Evolutionary conservation across 2,329 filamentous ascomycete species (phyloP), one percentile per base, ranked within the genome.

Genomic region (Amesomyces nigricolor): DNA sequence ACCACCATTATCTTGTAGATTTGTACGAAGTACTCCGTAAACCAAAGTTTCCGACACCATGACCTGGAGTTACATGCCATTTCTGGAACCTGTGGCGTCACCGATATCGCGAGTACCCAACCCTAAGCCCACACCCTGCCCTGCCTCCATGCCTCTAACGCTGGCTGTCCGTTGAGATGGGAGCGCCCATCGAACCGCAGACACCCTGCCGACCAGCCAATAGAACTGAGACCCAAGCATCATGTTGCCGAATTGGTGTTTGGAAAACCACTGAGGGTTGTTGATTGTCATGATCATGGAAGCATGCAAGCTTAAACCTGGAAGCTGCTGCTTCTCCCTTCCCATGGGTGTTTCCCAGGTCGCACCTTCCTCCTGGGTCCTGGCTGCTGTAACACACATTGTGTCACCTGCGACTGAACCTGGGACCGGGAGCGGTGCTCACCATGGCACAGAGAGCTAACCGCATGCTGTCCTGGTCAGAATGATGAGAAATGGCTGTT

Each of bases 81-180:
- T 58, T 51, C 53, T 53, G 56, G 61, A 26, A 50, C 56, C 42
- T 16, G 48, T 55, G 51, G 57, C 60, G 56, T 61, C 60, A 59
- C 51, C 51, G 54, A 56, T 39, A 64, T 63, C 63, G 61, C 57
- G 60, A 61, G 57, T 35, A 35, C 32, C 22, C 22, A 26, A 35
- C 32, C 2, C 2, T 60, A 52, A 48, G 46, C 32, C 49, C 29
- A 54, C 61, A 55, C 60, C 52, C 60, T 52, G 60, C 56, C 54
- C 52, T 64, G 56, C 62, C 22, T 26, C 22, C 22, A 26, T 26
- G 22, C 22, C 22, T 26, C 22, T 26, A 4, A 26, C 4, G 22
- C 57, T 59, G 50, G 53, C 52, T 57, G 57, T 51, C 62, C 59
- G 57, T 40, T 49, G 45, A 39, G 59, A 52, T 61, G 61, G 62